Evolutionary conservation across 306 rosid genomes (phyloP), one percentile per base, ranked within the genome.

Genomic region (Cercis canadensis): DNA sequence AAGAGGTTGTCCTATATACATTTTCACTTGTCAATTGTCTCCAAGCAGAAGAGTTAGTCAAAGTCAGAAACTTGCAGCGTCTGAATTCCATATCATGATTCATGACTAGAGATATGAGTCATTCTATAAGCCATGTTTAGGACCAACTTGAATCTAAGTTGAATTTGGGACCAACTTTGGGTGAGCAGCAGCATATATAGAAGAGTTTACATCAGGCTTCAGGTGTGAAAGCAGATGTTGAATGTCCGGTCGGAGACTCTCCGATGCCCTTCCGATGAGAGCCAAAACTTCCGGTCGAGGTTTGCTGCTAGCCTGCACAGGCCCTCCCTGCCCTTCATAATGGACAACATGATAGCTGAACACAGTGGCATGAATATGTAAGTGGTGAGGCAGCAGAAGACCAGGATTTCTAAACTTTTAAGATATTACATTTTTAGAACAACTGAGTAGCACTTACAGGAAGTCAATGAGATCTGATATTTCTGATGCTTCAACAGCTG

Each of bases 241-340:
- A 66, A 94, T 66, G 62, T 94, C 99, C 4, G 95, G 96, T 57
- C 95, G 90, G 18, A 94, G 84, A 82, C 77, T 87, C 76, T 94
- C 97, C 0, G 83, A 85, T 1, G 84, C 95, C 83, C 75, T 86
- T 72, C 95, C 99, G 5, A 86, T 60, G 37, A 94, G 86, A 37
- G 81, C 91, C 81, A 94, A 79, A 67, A 91, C 86, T 40, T 94
- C 97, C 0, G 88, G 84, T 70, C 97, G 86, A 34, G 99, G 96
- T 81, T 89, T 94, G 97, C 96, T 94, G 82, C 55, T 86, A 24
- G 88, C 79, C 68, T 84, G 90, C 71, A 94, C 95, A 9, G 99
- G 91, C 68, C 97, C 99, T 72, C 95, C 97, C 73, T 94, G 99
- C 73, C 99, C 99, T 65, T 94, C 96, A 61, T 89, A 94, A 70